Conservation (phyloP, 352 stramenopile genomes). For the Elongisporangium undulatum region DNA sequence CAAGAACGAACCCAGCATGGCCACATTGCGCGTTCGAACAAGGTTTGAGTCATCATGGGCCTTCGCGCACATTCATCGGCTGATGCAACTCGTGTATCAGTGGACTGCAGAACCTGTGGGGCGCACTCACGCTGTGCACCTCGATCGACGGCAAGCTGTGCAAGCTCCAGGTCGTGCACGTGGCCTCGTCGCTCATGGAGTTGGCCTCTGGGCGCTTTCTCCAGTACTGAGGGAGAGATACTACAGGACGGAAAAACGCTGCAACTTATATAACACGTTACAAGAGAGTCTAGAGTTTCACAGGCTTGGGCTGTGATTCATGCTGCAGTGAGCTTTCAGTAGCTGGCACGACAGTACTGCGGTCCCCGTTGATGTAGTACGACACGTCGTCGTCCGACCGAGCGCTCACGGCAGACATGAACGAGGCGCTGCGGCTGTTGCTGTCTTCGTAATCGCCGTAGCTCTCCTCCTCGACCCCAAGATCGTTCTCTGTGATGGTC, state of each 20-base stretch:
- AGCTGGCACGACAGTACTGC: not conserved
- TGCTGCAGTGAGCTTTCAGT: not conserved
- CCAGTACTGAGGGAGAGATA: conserved; percentile 12
- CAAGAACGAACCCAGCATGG: conserved; percentile 38
- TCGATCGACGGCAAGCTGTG: conserved; percentile 56
- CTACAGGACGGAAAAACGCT: not conserved
- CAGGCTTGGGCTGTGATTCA: not conserved
- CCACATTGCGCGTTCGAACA: conserved; percentile 57
- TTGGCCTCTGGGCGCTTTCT: conserved; percentile 65
- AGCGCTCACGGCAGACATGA: conserved; percentile 53
- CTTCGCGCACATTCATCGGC: not conserved
- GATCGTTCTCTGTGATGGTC: conserved; percentile 10
- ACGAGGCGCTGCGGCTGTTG: conserved; percentile 9
- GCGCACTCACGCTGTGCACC: conserved; percentile 73
- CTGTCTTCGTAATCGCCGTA: not conserved
- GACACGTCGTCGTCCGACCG: conserved; percentile 55
- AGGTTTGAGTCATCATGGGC: conserved; percentile 13
- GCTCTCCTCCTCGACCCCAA: conserved; percentile 15
- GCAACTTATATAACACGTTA: not conserved
- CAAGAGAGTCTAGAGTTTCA: not conserved
- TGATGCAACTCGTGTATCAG: conserved; percentile 9
- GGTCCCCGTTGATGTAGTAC: conserved; percentile 46
- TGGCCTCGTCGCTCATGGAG: conserved; percentile 56
- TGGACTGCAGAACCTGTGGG: conserved; percentile 53
- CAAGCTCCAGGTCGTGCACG: conserved; percentile 60